Evolutionary conservation across 208 protist genomes (phyloP).

Genomic region (Porcisia deanei): DNA sequence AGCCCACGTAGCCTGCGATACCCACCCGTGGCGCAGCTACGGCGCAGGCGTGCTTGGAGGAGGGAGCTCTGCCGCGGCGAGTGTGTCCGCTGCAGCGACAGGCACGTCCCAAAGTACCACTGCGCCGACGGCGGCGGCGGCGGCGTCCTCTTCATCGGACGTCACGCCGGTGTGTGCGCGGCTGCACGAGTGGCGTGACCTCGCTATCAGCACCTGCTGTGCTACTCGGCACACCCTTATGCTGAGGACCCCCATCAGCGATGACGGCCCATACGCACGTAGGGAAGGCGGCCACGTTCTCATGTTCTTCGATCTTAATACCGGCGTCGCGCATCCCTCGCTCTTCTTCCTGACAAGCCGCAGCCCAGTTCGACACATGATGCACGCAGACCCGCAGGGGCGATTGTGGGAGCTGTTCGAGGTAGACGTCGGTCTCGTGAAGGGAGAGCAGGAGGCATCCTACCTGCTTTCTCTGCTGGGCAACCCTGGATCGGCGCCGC

Average conservation of each 20-base stretch:
- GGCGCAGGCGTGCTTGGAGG: constrained; percentile 1
- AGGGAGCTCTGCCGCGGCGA: constrained; percentile 1
- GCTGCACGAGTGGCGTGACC: constrained; percentile 51
- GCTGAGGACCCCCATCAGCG: constrained; percentile 32
- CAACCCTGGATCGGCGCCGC: constrained; percentile 14
- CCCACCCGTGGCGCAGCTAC: constrained; percentile 40
- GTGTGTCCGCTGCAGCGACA: neutral
- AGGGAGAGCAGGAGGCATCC: constrained; percentile 25
- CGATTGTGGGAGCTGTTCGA: constrained; percentile 55
- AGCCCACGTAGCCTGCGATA: constrained; percentile 42
- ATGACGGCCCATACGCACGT: constrained; percentile 32
- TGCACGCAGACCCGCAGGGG: constrained; percentile 43
- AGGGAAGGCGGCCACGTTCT: constrained; percentile 37
- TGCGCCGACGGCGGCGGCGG: constrained; percentile 2
- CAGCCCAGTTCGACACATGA: constrained; percentile 36
- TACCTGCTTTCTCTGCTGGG: constrained; percentile 34
- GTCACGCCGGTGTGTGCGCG: constrained; percentile 20
- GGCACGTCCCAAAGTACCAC: neutral
- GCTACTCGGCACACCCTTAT: constrained; percentile 26
- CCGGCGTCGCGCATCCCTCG: constrained; percentile 32
- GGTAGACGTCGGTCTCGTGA: constrained; percentile 29
- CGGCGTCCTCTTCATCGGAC: constrained; percentile 13
- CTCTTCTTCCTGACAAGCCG: constrained; percentile 45
- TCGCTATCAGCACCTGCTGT: constrained; percentile 35
- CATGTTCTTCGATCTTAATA: constrained; percentile 46